Evolutionary conservation across 129 eudicot genomes (phyloP).

Genomic region (Sambucus nigra): DNA sequence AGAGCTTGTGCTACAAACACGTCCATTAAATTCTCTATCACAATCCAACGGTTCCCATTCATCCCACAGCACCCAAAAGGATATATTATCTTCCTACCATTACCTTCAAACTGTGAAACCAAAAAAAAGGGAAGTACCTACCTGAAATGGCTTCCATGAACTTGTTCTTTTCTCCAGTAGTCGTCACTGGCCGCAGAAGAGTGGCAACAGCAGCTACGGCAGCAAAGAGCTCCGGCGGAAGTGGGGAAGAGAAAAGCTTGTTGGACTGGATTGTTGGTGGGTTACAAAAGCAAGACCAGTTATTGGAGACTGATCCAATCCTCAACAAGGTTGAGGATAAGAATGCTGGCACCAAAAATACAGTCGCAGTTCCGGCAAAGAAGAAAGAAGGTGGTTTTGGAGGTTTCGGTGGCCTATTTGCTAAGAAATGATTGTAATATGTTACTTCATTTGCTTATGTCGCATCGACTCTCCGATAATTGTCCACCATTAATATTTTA

Average conservation of each 20-base stretch:
- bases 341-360: conserved; percentile 17
- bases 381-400: conserved; percentile 25
- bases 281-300: conserved; percentile 31
- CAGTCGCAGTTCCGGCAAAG: conserved; percentile 29
- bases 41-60: background rate
- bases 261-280: conserved; percentile 33
- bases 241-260: conserved; percentile 38
- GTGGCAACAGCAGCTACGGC: conserved; percentile 42
- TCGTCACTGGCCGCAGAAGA: conserved; percentile 26
- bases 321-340: conserved; percentile 43
- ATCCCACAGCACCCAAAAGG: conserved; percentile 14
- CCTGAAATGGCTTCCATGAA: conserved; percentile 27
- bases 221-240: conserved; percentile 32
- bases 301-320: conserved; percentile 43
- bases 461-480: background rate
- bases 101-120: background rate
- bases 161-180: conserved; percentile 26
- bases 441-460: background rate
- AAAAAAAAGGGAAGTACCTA: background rate
- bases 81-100: conserved; percentile 15
- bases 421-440: conserved; percentile 18
- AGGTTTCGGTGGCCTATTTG: conserved; percentile 35
- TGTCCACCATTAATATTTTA: background rate
- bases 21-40: background rate
- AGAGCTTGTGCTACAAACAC: conserved; percentile 28